phyloP scores from a whole-genome alignment of 2,329 filamentous ascomycete genomes.

The Pyrenochaeta sp. region DNA sequence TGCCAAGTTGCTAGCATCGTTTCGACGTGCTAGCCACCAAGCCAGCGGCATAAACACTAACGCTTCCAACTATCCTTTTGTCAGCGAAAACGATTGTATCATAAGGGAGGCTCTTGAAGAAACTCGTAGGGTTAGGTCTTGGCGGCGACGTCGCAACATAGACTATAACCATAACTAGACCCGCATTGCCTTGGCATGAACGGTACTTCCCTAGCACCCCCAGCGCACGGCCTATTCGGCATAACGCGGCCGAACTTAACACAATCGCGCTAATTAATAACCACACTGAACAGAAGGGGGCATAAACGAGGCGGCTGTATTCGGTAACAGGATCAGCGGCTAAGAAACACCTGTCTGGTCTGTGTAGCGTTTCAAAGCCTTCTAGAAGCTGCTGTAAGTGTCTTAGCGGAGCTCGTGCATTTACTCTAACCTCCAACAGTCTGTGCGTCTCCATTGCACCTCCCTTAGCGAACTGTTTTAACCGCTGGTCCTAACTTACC shows the following conservation, averaged over 20 bases:
- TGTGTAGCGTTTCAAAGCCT: neutral
- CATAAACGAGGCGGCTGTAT: neutral
- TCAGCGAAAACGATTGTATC: neutral
- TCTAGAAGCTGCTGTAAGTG: neutral
- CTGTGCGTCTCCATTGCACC: too few species aligned
- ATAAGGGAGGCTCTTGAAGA: too few species aligned
- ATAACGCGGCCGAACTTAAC: constrained; percentile 1
- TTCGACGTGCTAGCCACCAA: constrained; percentile 1
- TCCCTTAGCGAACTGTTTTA: too few species aligned
- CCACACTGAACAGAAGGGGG: neutral
- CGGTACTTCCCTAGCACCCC: neutral
- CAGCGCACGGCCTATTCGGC: neutral
- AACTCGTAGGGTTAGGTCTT: neutral
- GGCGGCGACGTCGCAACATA: neutral
- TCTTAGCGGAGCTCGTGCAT: too few species aligned
- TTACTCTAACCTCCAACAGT: too few species aligned
- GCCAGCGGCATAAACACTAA: neutral
- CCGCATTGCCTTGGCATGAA: neutral
- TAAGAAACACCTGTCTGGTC: neutral
- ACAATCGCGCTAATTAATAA: neutral
- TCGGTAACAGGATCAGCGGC: neutral
- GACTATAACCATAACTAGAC: neutral
- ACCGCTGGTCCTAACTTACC: too few species aligned
- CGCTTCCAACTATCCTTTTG: neutral
- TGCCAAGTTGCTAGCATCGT: constrained; percentile 1